Evolutionary conservation across 202 grass and related monocot species (phyloP).

Genomic region (Zoysia matrella): DNA sequence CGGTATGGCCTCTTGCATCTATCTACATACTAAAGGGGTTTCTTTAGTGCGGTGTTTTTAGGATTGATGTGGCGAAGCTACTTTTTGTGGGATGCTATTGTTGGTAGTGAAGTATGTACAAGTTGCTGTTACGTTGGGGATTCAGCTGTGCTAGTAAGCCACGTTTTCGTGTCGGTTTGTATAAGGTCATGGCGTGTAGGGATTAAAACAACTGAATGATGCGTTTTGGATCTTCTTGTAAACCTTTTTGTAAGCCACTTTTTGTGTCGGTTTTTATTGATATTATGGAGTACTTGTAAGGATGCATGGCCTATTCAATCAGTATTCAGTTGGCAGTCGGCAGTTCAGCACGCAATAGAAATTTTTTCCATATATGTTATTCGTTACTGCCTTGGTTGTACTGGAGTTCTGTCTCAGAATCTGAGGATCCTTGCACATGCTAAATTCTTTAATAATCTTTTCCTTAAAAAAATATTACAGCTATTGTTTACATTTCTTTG

Average conservation of each 20-base stretch:
- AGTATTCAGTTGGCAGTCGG: neutral
- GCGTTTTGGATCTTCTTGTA: neutral
- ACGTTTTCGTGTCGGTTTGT: neutral
- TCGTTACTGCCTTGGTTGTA: neutral
- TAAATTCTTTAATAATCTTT: neutral
- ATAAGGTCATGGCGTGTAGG: neutral
- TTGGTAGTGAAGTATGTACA: slow-evolving; percentile 11
- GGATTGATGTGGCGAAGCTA: neutral
- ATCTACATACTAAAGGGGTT: neutral
- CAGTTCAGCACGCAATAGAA: slow-evolving; percentile 6
- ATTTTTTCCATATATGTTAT: slow-evolving; percentile 1
- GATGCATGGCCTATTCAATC: neutral
- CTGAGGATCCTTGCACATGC: slow-evolving; percentile 22
- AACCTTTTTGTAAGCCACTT: neutral
- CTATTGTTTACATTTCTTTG: slow-evolving; percentile 34
- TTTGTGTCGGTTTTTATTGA: no score
- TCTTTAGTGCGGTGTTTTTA: slow-evolving; percentile 3
- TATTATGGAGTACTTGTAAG: no score
- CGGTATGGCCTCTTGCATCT: slow-evolving; percentile 52
- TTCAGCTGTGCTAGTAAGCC: neutral
- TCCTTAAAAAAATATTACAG: neutral
- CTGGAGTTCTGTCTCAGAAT: slow-evolving; percentile 5
- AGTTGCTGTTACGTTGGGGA: neutral
- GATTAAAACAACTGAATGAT: neutral
- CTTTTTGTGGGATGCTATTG: neutral